These are phyloP conservation scores for Calonectria multiphialidica DNA, from an alignment of 2,329 filamentous ascomycete genomes.

Conservation along the genomic window DNA sequence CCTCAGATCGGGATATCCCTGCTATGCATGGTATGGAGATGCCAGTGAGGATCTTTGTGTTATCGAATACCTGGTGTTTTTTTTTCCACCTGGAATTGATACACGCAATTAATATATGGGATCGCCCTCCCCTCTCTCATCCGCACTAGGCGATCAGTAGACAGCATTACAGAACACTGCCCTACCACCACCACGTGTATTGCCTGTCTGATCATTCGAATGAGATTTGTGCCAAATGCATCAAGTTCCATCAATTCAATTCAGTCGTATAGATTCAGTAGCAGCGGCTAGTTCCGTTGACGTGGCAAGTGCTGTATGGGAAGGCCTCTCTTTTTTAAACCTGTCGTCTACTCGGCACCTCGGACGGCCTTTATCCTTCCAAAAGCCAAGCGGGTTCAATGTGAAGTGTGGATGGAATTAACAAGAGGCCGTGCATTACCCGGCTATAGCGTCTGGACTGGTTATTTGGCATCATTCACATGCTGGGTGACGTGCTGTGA, in stretches of 20 bases:
- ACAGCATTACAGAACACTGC: no score
- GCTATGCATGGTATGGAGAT: no score
- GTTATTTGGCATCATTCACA: neutral
- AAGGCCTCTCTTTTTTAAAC: neutral
- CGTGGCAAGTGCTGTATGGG: neutral
- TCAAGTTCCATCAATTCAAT: neutral
- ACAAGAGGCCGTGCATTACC: neutral
- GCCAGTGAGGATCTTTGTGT: neutral
- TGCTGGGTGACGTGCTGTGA: no score
- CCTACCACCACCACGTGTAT: neutral
- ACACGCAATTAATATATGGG: neutral
- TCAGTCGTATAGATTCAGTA: neutral
- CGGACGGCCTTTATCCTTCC: neutral
- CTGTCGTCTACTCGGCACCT: neutral
- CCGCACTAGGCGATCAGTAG: neutral
- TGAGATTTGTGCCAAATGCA: neutral
- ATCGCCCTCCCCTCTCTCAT: neutral
- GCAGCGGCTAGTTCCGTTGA: neutral
- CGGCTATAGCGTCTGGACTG: neutral
- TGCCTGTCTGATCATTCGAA: neutral
- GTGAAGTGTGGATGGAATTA: neutral
- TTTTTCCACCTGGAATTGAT: neutral
- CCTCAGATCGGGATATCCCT: neutral
- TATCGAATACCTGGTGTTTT: neutral
- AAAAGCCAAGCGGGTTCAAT: neutral